Evolutionary conservation across 2,329 filamentous ascomycete species (phyloP).

Genomic region (Graphilbum ipis-grandicollis): DNA sequence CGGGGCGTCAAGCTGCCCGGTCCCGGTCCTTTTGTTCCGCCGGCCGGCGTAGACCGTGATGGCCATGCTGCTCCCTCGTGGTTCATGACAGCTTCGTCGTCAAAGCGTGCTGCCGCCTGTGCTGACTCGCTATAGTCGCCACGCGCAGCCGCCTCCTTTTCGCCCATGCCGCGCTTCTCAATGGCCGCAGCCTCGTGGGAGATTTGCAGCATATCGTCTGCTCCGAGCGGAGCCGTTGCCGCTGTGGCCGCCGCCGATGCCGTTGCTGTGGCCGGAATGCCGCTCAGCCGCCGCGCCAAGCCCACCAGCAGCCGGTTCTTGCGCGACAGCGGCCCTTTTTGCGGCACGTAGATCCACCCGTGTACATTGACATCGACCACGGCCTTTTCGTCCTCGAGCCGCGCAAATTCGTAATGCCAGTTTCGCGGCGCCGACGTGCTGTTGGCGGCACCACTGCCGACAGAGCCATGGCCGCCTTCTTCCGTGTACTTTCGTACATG

Average conservation of each 20-base stretch:
- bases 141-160: slow-evolving; percentile 51
- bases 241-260: slow-evolving; percentile 14
- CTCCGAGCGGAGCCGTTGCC: slow-evolving; percentile 16
- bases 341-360: slow-evolving; percentile 86
- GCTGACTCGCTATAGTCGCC: slow-evolving; percentile 60
- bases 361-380: slow-evolving; percentile 87
- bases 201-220: slow-evolving; percentile 46
- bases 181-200: slow-evolving; percentile 62
- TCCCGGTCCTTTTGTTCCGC: neutral
- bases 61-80: no score
- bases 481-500: slow-evolving; percentile 43
- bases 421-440: slow-evolving; percentile 35
- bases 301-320: slow-evolving; percentile 78
- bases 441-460: slow-evolving; percentile 16
- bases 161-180: slow-evolving; percentile 50
- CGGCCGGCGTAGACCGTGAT: no score
- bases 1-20: slow-evolving; percentile 17
- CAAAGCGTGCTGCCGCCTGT: slow-evolving; percentile 10
- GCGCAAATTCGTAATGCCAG: slow-evolving; percentile 65
- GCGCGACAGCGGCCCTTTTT: slow-evolving; percentile 66
- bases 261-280: slow-evolving; percentile 43
- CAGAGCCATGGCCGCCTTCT: slow-evolving; percentile 17
- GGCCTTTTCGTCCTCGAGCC: slow-evolving; percentile 64
- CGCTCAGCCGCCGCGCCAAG: slow-evolving; percentile 72
- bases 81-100: slow-evolving; percentile 16